Conservation (phyloP, 2,329 filamentous ascomycete genomes). For the Diplodia sapinea region DNA sequence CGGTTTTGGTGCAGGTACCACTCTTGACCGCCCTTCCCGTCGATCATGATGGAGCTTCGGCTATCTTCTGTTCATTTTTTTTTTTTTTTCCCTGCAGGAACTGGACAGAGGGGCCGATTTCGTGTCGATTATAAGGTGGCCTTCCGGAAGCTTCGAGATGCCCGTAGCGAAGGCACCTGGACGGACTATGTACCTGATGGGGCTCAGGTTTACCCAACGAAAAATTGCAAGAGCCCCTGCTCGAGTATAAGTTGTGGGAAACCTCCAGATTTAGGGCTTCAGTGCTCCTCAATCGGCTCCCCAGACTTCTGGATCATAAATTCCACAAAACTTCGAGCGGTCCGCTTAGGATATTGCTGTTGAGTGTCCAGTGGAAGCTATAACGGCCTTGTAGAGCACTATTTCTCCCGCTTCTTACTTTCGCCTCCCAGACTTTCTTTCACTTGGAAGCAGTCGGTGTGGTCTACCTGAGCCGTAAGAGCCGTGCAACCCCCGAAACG, state of each 20-base stretch:
- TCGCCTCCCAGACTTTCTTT: too few relatives aligned
- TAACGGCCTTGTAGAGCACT: too few relatives aligned
- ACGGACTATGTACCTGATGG: background rate
- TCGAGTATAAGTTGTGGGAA: background rate
- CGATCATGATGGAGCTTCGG: background rate
- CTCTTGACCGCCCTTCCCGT: background rate
- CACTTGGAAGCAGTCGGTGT: too few relatives aligned
- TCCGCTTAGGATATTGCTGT: too few relatives aligned
- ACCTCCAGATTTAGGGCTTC: background rate
- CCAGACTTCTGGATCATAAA: too few relatives aligned
- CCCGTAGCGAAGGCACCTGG: background rate
- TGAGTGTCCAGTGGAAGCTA: too few relatives aligned
- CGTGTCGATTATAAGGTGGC: background rate
- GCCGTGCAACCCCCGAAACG: too few relatives aligned
- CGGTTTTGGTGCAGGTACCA: background rate
- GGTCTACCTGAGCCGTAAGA: too few relatives aligned
- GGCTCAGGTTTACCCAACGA: background rate
- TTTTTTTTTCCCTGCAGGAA: background rate
- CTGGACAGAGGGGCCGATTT: background rate
- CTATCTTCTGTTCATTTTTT: background rate
- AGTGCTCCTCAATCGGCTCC: background rate
- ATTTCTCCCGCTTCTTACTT: too few relatives aligned
- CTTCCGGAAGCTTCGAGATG: background rate
- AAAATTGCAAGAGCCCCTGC: background rate
- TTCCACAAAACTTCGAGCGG: too few relatives aligned